Conservation (phyloP, 805 yeast genomes). For the Saccharomycodes ludwigii region DNA sequence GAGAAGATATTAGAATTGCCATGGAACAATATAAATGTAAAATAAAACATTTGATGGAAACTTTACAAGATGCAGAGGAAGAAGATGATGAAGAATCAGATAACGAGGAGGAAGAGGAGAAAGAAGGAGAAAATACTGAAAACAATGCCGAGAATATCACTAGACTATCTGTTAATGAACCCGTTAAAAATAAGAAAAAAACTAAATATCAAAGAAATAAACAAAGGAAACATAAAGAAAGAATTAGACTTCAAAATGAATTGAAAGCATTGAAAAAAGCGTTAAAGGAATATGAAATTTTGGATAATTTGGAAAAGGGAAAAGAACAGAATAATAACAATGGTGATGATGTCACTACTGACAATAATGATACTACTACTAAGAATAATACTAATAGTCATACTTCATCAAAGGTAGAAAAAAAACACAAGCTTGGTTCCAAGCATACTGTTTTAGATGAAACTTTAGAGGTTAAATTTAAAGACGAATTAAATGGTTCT, state of each 20-base stretch:
- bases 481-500: conserved; percentile 81
- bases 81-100: conserved; percentile 28
- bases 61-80: conserved; percentile 47
- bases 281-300: conserved; percentile 37
- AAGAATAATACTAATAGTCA: conserved; percentile 13
- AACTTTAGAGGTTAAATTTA: conserved; percentile 61
- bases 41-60: conserved; percentile 53
- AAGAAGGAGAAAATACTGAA: conserved; percentile 25
- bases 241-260: conserved; percentile 40
- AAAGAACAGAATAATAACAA: conserved; percentile 12
- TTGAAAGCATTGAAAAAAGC: conserved; percentile 50
- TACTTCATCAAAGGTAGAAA: conserved; percentile 21
- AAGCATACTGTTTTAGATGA: conserved; percentile 35
- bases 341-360: conserved; percentile 3
- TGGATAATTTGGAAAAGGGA: conserved; percentile 26
- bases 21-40: conserved; percentile 51
- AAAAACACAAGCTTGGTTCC: conserved; percentile 30
- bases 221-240: conserved; percentile 50
- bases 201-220: conserved; percentile 68
- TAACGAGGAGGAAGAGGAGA: conserved; percentile 26
- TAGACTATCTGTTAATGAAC: conserved; percentile 61
- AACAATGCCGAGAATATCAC: conserved; percentile 23
- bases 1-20: conserved; percentile 50
- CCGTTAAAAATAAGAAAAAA: conserved; percentile 57
- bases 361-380: conserved; percentile 8